phyloP scores from a whole-genome alignment of 495 filamentous ascomycete species.

The Lentithecium fluviatile region DNA sequence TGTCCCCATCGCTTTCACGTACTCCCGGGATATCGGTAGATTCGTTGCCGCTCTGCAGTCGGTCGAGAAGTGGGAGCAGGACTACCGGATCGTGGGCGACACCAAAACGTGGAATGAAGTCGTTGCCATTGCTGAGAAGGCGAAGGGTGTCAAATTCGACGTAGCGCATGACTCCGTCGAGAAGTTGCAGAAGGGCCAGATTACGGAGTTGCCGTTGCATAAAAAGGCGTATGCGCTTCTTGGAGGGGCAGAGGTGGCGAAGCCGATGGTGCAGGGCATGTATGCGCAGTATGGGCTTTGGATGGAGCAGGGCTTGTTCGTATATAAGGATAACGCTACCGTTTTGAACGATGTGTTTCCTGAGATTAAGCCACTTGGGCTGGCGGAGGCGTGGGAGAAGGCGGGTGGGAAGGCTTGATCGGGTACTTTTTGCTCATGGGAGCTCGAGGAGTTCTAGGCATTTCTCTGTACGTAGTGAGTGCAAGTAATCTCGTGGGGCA shows the following conservation, averaged over 20 bases:
- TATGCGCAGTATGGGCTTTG: background rate
- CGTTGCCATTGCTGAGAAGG: background rate
- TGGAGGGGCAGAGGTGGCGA: background rate
- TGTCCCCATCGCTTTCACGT: slow-evolving; percentile 6
- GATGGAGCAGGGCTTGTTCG: background rate
- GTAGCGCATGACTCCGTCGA: slow-evolving; percentile 20
- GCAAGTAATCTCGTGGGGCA: background rate
- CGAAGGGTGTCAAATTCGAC: slow-evolving; percentile 18
- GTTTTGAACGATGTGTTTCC: slow-evolving; percentile 7
- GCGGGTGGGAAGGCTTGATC: background rate
- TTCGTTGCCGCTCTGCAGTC: slow-evolving; percentile 3
- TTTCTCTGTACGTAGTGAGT: background rate
- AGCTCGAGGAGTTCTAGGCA: background rate
- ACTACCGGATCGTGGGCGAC: slow-evolving; percentile 5
- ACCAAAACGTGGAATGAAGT: slow-evolving; percentile 14
- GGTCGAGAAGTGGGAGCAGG: slow-evolving; percentile 10
- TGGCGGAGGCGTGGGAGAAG: slow-evolving; percentile 1
- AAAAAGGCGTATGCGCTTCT: background rate
- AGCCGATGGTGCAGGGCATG: slow-evolving; percentile 1
- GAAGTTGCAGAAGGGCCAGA: slow-evolving; percentile 4
- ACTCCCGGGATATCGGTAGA: slow-evolving; percentile 12
- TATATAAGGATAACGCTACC: background rate
- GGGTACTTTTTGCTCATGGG: background rate
- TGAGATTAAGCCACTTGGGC: slow-evolving; percentile 5
- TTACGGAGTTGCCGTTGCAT: slow-evolving; percentile 10